Base-by-base conservation (phyloP, 768 basidiomycete genomes). In the Hygrophorus russula region DNA sequence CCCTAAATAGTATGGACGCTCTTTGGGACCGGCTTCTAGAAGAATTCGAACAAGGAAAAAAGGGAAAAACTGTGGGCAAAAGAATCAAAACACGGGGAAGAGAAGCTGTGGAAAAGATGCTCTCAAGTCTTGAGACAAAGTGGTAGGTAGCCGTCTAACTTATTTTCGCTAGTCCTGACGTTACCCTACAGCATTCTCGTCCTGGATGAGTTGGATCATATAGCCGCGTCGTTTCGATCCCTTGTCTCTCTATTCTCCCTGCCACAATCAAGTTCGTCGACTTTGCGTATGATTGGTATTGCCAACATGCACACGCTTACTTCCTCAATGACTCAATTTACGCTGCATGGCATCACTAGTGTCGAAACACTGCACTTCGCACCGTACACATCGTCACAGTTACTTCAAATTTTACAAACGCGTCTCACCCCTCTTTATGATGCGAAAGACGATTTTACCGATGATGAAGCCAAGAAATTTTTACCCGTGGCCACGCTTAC, bases 301-400 rank as follows among this genome's bases (percentile, higher is more conserved):
- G 87, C 89, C 32, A 93, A 93, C 53, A 87, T 84, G 2, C 89
- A 91, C 53, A 89, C 87, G 4, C 74, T 93, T 18, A 80, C 82
- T 1, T 71, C 78, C 2, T 68, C 78, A 1, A 15, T 39, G 30
- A 28, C 40, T 7, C 45, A 41, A 28, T 33, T 38, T 24, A 40
- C 30, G 0, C 32, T 36, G 7, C 35, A 41, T 44, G 61, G 56
- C 38, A 55, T 56, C 24, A 53, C 47, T 19, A n/a, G 65, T 38
- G 73, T 82, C 17, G 61, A 65, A 18, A 89, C 86, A 1, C 61
- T 90, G 29, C 87, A 90, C 56, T 91, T 92, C 55, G 65, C 78
- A 14, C 85, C 89, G 0, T 93, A 92, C 56, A 78, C 77, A 0
- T 72, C 84, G 12, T 52, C 69, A 5, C 82, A 90, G 53, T 70